A percentile compares a stretch with the other conserved stretches of the same genome.
These are phyloP conservation scores for Fusarium sp. DNA, from an alignment of 2,329 filamentous ascomycete genomes.

Conservation along the genomic window DNA sequence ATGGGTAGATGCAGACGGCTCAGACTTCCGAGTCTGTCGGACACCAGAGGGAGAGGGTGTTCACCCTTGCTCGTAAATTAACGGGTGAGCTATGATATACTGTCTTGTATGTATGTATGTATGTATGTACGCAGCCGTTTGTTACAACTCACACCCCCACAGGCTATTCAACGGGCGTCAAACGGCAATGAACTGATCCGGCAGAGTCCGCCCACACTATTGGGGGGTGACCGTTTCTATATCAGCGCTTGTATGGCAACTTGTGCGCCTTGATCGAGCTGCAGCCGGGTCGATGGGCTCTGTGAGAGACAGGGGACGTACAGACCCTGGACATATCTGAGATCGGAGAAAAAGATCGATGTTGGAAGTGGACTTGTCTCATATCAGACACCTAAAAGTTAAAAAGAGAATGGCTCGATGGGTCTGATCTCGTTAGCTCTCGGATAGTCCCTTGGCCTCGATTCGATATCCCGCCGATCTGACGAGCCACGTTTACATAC, in stretches of 20 bases:
- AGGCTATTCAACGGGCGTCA: background rate
- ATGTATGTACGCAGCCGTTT: background rate
- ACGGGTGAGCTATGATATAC: background rate
- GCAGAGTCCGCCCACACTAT: background rate
- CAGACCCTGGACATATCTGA: background rate
- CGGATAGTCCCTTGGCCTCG: background rate
- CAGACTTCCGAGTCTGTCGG: background rate
- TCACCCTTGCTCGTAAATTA: background rate
- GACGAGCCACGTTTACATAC: background rate
- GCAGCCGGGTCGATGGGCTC: background rate
- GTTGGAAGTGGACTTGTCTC: constrained; percentile 1
- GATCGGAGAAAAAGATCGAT: constrained; percentile 27
- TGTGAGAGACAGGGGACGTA: background rate
- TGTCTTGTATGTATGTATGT: background rate
- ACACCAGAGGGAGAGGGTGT: background rate
- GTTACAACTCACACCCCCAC: background rate
- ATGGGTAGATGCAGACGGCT: constrained; percentile 19
- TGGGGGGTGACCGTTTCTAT: background rate
- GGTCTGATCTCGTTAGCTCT: background rate
- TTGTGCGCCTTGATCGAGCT: background rate
- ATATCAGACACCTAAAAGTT: background rate
- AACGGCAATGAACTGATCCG: constrained; percentile 3
- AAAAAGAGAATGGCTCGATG: background rate
- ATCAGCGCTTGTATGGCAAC: background rate
- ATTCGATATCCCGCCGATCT: background rate